Evolutionary conservation across 2,329 filamentous ascomycete genomes (phyloP), one percentile per base, ranked within the genome.

Genomic region (Paraphaeosphaeria sporulosa): DNA sequence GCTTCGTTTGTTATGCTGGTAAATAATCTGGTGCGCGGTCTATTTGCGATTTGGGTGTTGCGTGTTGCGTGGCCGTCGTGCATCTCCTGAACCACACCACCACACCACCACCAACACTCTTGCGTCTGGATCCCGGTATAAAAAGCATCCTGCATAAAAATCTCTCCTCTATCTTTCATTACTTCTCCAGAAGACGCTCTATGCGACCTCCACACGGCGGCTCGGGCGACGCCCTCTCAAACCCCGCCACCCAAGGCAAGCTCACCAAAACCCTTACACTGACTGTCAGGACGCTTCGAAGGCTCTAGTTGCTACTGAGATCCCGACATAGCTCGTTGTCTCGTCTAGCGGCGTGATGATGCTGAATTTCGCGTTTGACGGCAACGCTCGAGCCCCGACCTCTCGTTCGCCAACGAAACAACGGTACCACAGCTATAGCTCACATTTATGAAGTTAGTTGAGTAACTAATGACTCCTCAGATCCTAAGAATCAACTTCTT

Each of bases 51-150:
- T n/a, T n/a, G n/a, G n/a, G n/a, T n/a, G n/a, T 54, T 54, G 42
- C 34, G 43, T 13, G 36, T 43, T 32, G 36, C 8, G 10, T 27
- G 49, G 36, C 38, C 38, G 15, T 32, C 38, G 36, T 53, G 32
- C 10, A 34, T 27, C 38, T 54, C n/a, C 40, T 2, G 13, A 23
- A 30, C 40, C 32, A 43, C 51, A 54, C 38, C 51, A 54, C 38
- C 38, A 27, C 51, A 54, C 10, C 49, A 17, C 6, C 30, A 38
- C 13, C 32, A 19, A 38, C 27, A n/a, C 13, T 19, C 13, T 6
- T 9, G 27, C 40, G 1, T 9, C 17, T 12, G 12, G n/a, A 42
- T 32, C 1, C 30, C 21, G 46, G 2, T 7, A 12, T 4, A 34
- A 3, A 34, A 49, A 13, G 2, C 27, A 3, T 2, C 9, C 4